Percentiles rank a stretch among this genome's conserved stretches.
phyloP scores from a whole-genome alignment of 441 rosid species.

The Euphorbia schlechtendalii region DNA sequence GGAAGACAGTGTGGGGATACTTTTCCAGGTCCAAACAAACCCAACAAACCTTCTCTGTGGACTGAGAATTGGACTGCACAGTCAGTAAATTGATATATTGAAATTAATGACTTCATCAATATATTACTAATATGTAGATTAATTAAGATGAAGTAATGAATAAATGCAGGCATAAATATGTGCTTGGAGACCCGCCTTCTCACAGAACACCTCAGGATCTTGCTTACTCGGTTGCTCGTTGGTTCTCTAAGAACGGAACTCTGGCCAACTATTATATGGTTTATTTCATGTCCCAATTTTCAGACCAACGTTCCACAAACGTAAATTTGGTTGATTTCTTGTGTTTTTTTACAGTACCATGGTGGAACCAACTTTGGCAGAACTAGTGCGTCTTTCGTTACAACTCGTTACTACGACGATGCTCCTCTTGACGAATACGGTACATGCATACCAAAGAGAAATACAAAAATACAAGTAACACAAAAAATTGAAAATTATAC shows the following conservation, averaged over 20 bases:
- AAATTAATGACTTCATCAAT: too few species aligned
- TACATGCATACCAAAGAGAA: slow-evolving; percentile 8
- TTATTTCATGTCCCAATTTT: too few species aligned
- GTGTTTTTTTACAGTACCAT: slow-evolving; percentile 48
- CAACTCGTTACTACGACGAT: slow-evolving; percentile 81
- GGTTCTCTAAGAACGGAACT: slow-evolving; percentile 71
- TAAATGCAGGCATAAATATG: slow-evolving; percentile 45
- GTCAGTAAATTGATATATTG: slow-evolving; percentile 28
- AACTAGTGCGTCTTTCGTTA: slow-evolving; percentile 51
- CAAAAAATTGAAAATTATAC: too few species aligned
- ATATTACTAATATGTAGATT: too few species aligned
- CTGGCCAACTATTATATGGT: slow-evolving; percentile 87
- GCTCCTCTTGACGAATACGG: slow-evolving; percentile 83
- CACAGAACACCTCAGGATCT: slow-evolving; percentile 79
- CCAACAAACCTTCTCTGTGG: slow-evolving; percentile 73
- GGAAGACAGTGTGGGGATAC: slow-evolving; percentile 98
- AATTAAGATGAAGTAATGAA: not conserved
- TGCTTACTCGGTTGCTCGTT: slow-evolving; percentile 67
- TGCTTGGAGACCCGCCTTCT: slow-evolving; percentile 86
- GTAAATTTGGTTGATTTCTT: not conserved
- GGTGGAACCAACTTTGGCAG: slow-evolving; percentile 83
- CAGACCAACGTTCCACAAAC: too few species aligned
- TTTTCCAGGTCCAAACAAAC: slow-evolving; percentile 66
- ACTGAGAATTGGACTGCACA: slow-evolving; percentile 97
- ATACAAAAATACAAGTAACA: not conserved